Evolutionary conservation across 2,329 filamentous ascomycete genomes (phyloP).

Genomic region (Grosmannia huntii): DNA sequence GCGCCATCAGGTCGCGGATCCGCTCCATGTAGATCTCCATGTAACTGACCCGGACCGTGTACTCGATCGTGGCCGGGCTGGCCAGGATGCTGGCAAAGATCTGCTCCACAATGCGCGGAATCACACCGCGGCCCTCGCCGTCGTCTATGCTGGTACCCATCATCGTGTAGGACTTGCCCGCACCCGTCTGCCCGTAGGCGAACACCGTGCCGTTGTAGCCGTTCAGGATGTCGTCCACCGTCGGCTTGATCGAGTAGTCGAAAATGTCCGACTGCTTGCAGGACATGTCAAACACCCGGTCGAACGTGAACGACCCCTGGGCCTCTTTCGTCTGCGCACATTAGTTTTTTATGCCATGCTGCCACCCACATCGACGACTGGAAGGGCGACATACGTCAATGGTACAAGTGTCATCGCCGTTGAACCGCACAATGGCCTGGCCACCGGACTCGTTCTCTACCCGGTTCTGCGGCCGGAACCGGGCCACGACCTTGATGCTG

Average conservation of each 20-base stretch:
- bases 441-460: conserved; percentile 82
- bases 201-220: conserved; percentile 99
- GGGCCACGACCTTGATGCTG: conserved; percentile 82
- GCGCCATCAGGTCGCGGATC: conserved; percentile 83
- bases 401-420: conserved; percentile 75
- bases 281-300: conserved; percentile 91
- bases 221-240: conserved; percentile 95
- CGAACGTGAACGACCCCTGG: conserved; percentile 83
- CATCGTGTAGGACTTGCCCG: conserved; percentile 99
- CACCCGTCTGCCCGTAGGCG: conserved; percentile 95
- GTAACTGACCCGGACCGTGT: conserved; percentile 96
- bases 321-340: conserved; percentile 63
- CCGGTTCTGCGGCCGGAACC: conserved; percentile 95
- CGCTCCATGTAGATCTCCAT: conserved; percentile 99
- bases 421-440: conserved; percentile 82
- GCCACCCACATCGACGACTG: not conserved
- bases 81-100: conserved; percentile 92
- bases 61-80: conserved; percentile 88
- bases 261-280: conserved; percentile 89
- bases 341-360: conserved; percentile 14
- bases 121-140: conserved; percentile 77
- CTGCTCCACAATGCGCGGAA: conserved; percentile 92
- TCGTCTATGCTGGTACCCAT: conserved; percentile 94
- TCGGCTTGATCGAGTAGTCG: conserved; percentile 91
- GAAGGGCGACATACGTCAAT: conserved; percentile 54